These are phyloP conservation scores for Stereum hirsutum DNA, from an alignment of 1,284 basidiomycete genomes.

Conservation along the genomic window DNA sequence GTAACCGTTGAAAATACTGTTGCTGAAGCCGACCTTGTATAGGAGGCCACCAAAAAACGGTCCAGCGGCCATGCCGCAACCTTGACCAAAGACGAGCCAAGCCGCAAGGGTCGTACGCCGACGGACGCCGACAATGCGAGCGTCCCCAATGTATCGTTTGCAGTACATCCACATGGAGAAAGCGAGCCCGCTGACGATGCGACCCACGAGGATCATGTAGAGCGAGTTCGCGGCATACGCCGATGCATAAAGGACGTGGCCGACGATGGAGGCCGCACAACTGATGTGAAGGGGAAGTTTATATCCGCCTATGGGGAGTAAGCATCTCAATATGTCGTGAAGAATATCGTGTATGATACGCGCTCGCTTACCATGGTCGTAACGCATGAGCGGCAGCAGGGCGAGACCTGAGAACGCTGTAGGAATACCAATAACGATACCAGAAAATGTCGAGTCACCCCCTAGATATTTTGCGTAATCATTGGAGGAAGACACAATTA, in stretches of 20 bases:
- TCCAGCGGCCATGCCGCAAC: slow-evolving; percentile 52
- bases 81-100: slow-evolving; percentile 57
- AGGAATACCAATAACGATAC: slow-evolving; percentile 60
- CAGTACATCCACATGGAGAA: slow-evolving; percentile 38
- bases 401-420: slow-evolving; percentile 48
- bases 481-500: slow-evolving; percentile 58
- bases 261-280: slow-evolving; percentile 31
- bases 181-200: slow-evolving; percentile 40
- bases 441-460: slow-evolving; percentile 57
- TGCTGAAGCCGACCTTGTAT: slow-evolving; percentile 45
- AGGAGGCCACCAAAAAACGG: slow-evolving; percentile 60
- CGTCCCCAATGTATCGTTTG: slow-evolving; percentile 58
- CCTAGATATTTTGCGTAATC: slow-evolving; percentile 54
- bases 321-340: background rate
- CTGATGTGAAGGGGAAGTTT: slow-evolving; percentile 32
- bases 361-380: slow-evolving; percentile 40
- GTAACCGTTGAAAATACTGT: slow-evolving; percentile 47
- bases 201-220: slow-evolving; percentile 39
- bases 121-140: slow-evolving; percentile 55
- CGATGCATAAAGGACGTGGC: slow-evolving; percentile 33
- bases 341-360: background rate
- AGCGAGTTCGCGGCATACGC: slow-evolving; percentile 36
- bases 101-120: slow-evolving; percentile 54
- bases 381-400: slow-evolving; percentile 46
- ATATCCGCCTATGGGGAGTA: slow-evolving; percentile 37